Evolutionary conservation across 129 eudicot genomes (phyloP).

Genomic region (Calendula officinalis): DNA sequence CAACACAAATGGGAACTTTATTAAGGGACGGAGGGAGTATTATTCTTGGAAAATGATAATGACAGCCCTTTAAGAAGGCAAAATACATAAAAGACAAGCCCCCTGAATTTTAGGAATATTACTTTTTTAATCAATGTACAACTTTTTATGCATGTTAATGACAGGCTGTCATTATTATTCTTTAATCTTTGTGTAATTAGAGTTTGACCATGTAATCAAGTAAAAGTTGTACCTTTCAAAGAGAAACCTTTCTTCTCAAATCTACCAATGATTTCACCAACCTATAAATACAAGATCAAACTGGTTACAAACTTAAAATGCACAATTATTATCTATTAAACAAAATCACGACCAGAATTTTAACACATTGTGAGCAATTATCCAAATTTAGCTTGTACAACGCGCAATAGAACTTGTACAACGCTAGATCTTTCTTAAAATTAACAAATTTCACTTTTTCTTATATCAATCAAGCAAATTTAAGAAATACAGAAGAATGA

Average conservation of each 20-base stretch:
- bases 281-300: conserved; percentile 41
- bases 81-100: too few relatives aligned
- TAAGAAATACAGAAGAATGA: not conserved
- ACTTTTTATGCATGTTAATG: too few relatives aligned
- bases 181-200: not conserved
- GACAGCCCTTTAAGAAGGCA: too few relatives aligned
- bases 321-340: too few relatives aligned
- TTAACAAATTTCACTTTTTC: not conserved
- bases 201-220: conserved; percentile 12
- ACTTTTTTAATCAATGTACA: too few relatives aligned
- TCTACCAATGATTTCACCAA: conserved; percentile 92
- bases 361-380: not conserved
- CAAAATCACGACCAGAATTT: too few relatives aligned
- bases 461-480: not conserved
- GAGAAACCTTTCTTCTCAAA: conserved; percentile 98
- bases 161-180: too few relatives aligned
- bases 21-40: too few relatives aligned
- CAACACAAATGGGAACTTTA: too few relatives aligned
- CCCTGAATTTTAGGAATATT: too few relatives aligned
- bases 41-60: too few relatives aligned
- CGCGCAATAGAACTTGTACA: conserved; percentile 15
- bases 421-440: not conserved
- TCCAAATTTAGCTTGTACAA: conserved; percentile 4
- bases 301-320: not conserved
- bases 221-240: conserved; percentile 63